phyloP scores from a whole-genome alignment of 2,329 filamentous ascomycete genomes.

The Intubia oerlemansii region DNA sequence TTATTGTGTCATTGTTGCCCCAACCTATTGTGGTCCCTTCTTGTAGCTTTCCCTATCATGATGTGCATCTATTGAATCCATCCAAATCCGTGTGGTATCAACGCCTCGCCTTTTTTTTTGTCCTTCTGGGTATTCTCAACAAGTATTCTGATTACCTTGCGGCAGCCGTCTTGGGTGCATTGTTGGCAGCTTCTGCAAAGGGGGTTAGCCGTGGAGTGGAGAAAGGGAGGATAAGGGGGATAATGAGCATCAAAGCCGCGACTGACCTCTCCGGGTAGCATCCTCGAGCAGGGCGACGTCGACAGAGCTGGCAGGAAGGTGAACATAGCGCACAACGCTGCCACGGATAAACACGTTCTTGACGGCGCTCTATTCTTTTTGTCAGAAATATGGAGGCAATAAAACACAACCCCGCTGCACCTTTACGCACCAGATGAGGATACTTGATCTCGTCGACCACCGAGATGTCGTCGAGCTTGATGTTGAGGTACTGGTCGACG shows the following conservation, averaged over 20 bases:
- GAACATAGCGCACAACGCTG: slow-evolving; percentile 81
- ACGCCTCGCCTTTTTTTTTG: too few relatives aligned
- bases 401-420: slow-evolving; percentile 20
- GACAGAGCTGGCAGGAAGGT: slow-evolving; percentile 62
- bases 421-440: slow-evolving; percentile 80
- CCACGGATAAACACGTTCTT: slow-evolving; percentile 94
- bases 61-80: too few relatives aligned
- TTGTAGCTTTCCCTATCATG: too few relatives aligned
- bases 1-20: too few relatives aligned
- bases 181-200: slow-evolving; percentile 38
- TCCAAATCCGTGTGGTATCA: too few relatives aligned
- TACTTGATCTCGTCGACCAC: slow-evolving; percentile 89
- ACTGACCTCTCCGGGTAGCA: slow-evolving; percentile 63
- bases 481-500: slow-evolving; percentile 97
- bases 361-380: slow-evolving; percentile 45
- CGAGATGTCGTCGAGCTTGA: slow-evolving; percentile 89
- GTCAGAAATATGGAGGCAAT: neutral
- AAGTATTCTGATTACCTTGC: too few relatives aligned
- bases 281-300: slow-evolving; percentile 79
- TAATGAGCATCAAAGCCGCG: too few relatives aligned
- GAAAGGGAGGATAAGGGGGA: too few relatives aligned
- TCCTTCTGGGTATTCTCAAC: too few relatives aligned
- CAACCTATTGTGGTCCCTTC: too few relatives aligned
- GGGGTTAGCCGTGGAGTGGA: too few relatives aligned
- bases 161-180: slow-evolving; percentile 23